Percentiles rank a stretch among this genome's conserved stretches.
Conservation (phyloP, 352 stramenopile genomes). For the Nothophytophthora sp. region DNA sequence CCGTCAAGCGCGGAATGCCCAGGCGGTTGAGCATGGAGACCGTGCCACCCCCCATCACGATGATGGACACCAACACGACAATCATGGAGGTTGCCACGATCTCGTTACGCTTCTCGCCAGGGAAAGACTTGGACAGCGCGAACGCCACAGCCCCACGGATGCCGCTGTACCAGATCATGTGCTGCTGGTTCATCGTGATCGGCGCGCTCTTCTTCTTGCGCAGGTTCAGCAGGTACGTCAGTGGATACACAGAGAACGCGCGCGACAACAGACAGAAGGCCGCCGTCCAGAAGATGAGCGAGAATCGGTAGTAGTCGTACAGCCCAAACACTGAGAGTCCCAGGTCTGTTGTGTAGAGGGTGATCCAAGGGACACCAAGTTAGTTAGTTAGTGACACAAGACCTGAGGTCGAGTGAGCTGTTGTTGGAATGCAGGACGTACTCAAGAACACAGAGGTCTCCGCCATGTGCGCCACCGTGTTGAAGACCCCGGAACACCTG, state of each 20-base stretch:
- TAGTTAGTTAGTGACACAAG: background rate
- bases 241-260: constrained; percentile 88
- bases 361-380: background rate
- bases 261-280: constrained; percentile 85
- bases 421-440: constrained; percentile 28
- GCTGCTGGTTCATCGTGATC: constrained; percentile 89
- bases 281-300: constrained; percentile 88
- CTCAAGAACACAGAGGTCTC: constrained; percentile 94
- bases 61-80: constrained; percentile 92
- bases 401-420: background rate
- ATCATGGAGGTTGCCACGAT: constrained; percentile 92
- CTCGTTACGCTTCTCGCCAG: constrained; percentile 80
- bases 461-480: constrained; percentile 90
- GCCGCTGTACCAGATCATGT: constrained; percentile 96
- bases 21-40: constrained; percentile 88
- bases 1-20: constrained; percentile 82
- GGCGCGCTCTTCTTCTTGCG: constrained; percentile 51
- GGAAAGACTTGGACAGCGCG: constrained; percentile 90
- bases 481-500: constrained; percentile 89
- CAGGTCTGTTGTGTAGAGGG: constrained; percentile 59
- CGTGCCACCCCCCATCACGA: constrained; percentile 90
- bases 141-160: constrained; percentile 94
- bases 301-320: constrained; percentile 71
- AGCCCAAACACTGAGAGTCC: constrained; percentile 90
- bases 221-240: constrained; percentile 73